Evolutionary conservation across 139 green algal genomes (phyloP), one percentile per base, ranked within the genome.

Genomic region (Tetradesmus obliquus): DNA sequence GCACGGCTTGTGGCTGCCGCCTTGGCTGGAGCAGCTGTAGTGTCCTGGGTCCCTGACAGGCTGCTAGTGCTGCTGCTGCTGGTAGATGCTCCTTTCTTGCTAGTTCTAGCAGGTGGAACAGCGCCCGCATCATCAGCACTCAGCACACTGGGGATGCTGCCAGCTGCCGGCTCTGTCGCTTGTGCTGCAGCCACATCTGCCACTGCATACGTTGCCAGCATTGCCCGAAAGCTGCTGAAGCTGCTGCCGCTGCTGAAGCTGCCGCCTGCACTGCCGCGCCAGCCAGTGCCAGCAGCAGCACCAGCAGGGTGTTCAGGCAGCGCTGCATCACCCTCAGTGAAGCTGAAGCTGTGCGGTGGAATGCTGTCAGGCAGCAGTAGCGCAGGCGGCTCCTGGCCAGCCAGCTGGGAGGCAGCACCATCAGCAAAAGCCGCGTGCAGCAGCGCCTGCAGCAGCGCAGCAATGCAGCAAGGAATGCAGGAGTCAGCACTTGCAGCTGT

Each of bases 331-430:
- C n/a, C 22, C 8, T 88, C 57, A 85, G 8, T 5, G 51, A n/a
- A 12, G 57, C 72, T n/a, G 3, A 58, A 20, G n/a, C 22, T 57
- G 51, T 60, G 58, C 32, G 51, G 6, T 88, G 84, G 22, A 45
- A 79, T 13, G 84, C 72, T 62, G 17, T 32, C 84, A 58, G 84
- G 57, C n/a, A 88, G 7, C 8, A 24, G 84, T 15, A 88, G 84
- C 54, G 84, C 84, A 88, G 84, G 57, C 7, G 57, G 7, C 57
- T 88, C 84, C n/a, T 88, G 84, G 20, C 53, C 57, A n/a, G 57
- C 57, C 24, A 55, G 19, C 5, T 45, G n/a, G 13, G 84, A 54
- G 71, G 84, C 22, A 9, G 22, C 32, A n/a, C 84, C 84, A 13
- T 88, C 57, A 79, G 24, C 51, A 55, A 88, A 76, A 79, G 84